Evolutionary conservation across 495 filamentous ascomycete species (phyloP).

Genomic region (Aspergillus sclerotioniger): DNA sequence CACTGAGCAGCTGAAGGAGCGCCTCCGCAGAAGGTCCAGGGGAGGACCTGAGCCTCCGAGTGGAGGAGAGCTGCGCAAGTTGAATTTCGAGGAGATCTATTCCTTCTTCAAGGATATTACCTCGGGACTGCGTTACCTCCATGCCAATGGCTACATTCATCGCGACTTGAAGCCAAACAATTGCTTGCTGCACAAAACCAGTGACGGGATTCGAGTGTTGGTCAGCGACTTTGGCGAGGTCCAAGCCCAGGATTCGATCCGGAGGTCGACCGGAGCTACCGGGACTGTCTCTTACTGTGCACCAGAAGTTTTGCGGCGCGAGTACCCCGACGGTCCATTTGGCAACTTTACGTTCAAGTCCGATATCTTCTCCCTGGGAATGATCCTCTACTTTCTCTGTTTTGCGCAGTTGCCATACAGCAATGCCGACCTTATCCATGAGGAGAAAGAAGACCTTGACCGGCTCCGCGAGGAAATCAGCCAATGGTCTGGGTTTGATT

Average conservation of each 20-base stretch:
- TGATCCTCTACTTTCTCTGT: constrained; percentile 98
- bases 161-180: constrained; percentile 95
- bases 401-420: constrained; percentile 85
- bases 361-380: constrained; percentile 93
- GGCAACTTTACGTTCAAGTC: constrained; percentile 95
- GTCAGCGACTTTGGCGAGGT: constrained; percentile 98
- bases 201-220: constrained; percentile 67
- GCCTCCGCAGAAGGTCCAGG: constrained; percentile 73
- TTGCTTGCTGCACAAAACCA: constrained; percentile 80
- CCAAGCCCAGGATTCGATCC: constrained; percentile 72
- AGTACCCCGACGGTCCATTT: constrained; percentile 64
- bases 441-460: constrained; percentile 91
- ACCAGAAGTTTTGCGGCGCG: constrained; percentile 79
- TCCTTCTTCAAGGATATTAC: constrained; percentile 96
- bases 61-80: constrained; percentile 54
- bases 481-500: constrained; percentile 81
- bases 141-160: constrained; percentile 93
- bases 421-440: constrained; percentile 78
- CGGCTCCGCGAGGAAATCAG: constrained; percentile 82
- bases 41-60: constrained; percentile 53
- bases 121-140: constrained; percentile 84
- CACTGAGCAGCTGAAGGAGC: constrained; percentile 81
- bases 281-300: constrained; percentile 98
- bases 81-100: constrained; percentile 89
- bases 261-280: constrained; percentile 87